These are phyloP conservation scores for Sporothrix humicola DNA, from an alignment of 2,329 filamentous ascomycete species.

Conservation along the genomic window DNA sequence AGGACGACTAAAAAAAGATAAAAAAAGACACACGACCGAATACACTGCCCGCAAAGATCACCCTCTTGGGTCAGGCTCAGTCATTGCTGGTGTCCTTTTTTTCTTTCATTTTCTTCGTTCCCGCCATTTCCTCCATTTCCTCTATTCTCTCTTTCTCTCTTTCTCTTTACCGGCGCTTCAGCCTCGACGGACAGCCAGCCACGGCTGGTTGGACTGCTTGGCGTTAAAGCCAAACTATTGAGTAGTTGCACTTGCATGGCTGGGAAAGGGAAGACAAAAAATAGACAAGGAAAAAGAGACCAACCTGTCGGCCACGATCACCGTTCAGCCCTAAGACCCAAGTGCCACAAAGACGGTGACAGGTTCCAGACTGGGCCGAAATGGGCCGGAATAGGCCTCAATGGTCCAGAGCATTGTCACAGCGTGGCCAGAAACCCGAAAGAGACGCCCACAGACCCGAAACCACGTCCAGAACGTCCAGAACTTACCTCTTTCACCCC, in stretches of 20 bases:
- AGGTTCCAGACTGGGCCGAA: background rate
- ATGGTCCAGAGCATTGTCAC: background rate
- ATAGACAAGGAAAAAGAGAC: too few relatives aligned
- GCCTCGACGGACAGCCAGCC: conserved; percentile 17
- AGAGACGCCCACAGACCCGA: too few relatives aligned
- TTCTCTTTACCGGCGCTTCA: conserved; percentile 13
- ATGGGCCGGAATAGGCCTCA: background rate
- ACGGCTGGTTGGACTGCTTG: background rate
- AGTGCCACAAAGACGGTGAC: conserved; percentile 8
- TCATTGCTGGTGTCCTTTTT: background rate
- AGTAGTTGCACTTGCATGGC: background rate
- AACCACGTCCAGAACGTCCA: too few relatives aligned
- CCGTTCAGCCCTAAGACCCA: conserved; percentile 5
- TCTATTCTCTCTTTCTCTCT: background rate
- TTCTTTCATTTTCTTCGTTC: too few relatives aligned
- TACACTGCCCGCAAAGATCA: background rate
- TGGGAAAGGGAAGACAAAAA: background rate
- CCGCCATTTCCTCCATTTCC: background rate
- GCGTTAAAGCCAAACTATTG: background rate
- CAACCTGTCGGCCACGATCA: background rate
- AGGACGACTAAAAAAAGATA: background rate
- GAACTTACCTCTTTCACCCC: too few relatives aligned
- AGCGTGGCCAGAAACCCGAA: background rate
- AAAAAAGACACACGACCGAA: background rate
- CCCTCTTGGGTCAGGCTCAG: background rate